Evolutionary conservation across 306 rosid species (phyloP).

Genomic region (Myrica gale): DNA sequence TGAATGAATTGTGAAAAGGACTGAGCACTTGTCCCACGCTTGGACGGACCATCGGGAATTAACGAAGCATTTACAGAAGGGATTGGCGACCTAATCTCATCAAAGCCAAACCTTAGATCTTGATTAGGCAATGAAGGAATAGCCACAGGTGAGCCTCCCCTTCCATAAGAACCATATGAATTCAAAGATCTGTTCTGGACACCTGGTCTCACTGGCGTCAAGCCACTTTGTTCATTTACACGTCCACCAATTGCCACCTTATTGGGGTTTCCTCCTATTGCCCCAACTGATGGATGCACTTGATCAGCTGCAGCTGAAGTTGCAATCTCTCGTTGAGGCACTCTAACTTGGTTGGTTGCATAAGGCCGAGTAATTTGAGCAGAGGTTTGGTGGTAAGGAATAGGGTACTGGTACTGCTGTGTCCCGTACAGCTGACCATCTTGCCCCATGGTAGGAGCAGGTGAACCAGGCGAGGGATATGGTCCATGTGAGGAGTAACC

Average conservation of each 20-base stretch:
- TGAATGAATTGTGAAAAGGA: conserved; percentile 30
- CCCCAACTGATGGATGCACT: conserved; percentile 25
- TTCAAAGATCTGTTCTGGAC: conserved; percentile 31
- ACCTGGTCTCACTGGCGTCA: conserved; percentile 30
- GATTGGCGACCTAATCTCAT: conserved; percentile 27
- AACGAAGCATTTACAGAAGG: conserved; percentile 13
- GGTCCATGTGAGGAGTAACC: conserved; percentile 45
- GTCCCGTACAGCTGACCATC: conserved; percentile 42
- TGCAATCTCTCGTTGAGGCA: conserved; percentile 34
- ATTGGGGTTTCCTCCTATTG: conserved; percentile 29
- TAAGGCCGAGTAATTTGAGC: conserved; percentile 28
- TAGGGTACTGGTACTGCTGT: conserved; percentile 52
- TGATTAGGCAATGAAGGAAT: conserved; percentile 39
- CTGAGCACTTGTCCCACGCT: conserved; percentile 30
- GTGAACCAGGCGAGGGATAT: conserved; percentile 27
- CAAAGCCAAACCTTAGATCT: conserved; percentile 28
- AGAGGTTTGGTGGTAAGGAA: conserved; percentile 42
- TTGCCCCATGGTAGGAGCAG: conserved; percentile 40
- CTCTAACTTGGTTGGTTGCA: conserved; percentile 29
- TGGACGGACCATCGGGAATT: conserved; percentile 33
- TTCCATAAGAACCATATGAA: conserved; percentile 34
- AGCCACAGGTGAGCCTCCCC: conserved; percentile 29
- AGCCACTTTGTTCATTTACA: conserved; percentile 30
- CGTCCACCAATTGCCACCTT: conserved; percentile 20
- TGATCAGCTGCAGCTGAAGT: conserved; percentile 24